Base-by-base conservation (phyloP, 2,329 filamentous ascomycete species). In the Monosporascus sp. region DNA sequence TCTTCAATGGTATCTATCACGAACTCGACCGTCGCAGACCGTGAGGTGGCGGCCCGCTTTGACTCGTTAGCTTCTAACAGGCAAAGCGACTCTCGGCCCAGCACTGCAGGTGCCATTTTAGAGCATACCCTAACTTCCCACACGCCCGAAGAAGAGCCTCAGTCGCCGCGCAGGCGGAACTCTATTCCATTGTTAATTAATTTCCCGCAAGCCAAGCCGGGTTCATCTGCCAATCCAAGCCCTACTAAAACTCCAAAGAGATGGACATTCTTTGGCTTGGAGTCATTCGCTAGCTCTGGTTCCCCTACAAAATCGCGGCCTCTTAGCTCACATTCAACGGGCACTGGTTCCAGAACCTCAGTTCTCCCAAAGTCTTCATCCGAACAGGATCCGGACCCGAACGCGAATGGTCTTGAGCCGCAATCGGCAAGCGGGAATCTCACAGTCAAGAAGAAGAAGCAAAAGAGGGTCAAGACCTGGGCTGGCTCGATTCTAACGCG, bases 391-490 rank as follows among this genome's bases (percentile, higher is more conserved):
- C 63, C 64, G 0, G 68, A 74, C 14, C 58, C 59, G 4, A 58
- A 53, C 17, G 44, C 52, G 17, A 63, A 69, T 31, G 61, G 54
- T 1, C 47, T 57, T 2, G 63, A 61, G 6, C 53, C 55, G 7
- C 59, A 60, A 9, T 18, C 54, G 31, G 55, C 50, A 14, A 59
- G 47, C 24, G 63, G 56, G 18, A 74, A 70, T 59, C 70, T 69
- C 47, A 64, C 70, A 35, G 68, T 70, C 52, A 75, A 74, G 49
- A 73, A 64, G 39, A 81, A 77, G 71, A 80, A 81, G 57, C 80
- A 85, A 65, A 91, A 89, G 72, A 88, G 88, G 67, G 88, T 93
- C 54, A 90, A 89, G 64, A 80, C 79, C 4, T 88, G 85, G 84
- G 82, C 83, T 18, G 85, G 84, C 35, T 82, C 83, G 2, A 86